phyloP scores from a whole-genome alignment of 306 rosid species.

The Quercus variabilis region DNA sequence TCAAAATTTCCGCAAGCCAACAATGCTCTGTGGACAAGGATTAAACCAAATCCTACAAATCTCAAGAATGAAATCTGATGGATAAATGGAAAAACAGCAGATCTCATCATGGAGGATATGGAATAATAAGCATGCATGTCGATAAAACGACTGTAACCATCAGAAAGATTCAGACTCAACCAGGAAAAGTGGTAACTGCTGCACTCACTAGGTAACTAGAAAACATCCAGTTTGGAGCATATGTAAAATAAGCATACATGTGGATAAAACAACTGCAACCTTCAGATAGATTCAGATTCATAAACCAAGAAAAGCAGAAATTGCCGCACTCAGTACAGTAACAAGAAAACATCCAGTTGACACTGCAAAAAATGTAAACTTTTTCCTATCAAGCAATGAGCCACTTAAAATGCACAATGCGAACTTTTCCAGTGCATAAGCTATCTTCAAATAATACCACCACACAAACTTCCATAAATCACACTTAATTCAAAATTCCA shows the following conservation, averaged over 20 bases:
- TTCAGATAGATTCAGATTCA: slow-evolving; percentile 20
- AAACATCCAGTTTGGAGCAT: slow-evolving; percentile 17
- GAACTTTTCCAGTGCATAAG: slow-evolving; percentile 7
- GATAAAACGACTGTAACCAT: slow-evolving; percentile 24
- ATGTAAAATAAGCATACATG: slow-evolving; percentile 6
- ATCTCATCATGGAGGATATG: slow-evolving; percentile 20
- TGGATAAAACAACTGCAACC: slow-evolving; percentile 21
- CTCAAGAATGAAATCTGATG: slow-evolving; percentile 20
- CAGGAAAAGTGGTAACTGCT: slow-evolving; percentile 26
- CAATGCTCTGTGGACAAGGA: slow-evolving; percentile 11
- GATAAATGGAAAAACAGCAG: slow-evolving; percentile 27
- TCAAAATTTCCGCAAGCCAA: slow-evolving; percentile 18
- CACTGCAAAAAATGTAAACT: slow-evolving; percentile 17
- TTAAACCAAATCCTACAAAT: slow-evolving; percentile 22
- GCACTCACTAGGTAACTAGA: slow-evolving; percentile 14
- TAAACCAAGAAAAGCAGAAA: neutral
- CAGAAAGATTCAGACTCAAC: slow-evolving; percentile 16
- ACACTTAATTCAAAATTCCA: neutral
- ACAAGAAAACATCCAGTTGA: slow-evolving; percentile 15
- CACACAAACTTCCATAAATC: slow-evolving; percentile 10
- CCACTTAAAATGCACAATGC: slow-evolving; percentile 15
- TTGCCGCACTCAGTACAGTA: slow-evolving; percentile 23
- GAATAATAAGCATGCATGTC: slow-evolving; percentile 5
- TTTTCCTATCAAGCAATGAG: slow-evolving; percentile 23
- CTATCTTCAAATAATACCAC: slow-evolving; percentile 1